phyloP scores from a whole-genome alignment of 1,284 basidiomycete genomes.

The Amylostereum areolatum region DNA sequence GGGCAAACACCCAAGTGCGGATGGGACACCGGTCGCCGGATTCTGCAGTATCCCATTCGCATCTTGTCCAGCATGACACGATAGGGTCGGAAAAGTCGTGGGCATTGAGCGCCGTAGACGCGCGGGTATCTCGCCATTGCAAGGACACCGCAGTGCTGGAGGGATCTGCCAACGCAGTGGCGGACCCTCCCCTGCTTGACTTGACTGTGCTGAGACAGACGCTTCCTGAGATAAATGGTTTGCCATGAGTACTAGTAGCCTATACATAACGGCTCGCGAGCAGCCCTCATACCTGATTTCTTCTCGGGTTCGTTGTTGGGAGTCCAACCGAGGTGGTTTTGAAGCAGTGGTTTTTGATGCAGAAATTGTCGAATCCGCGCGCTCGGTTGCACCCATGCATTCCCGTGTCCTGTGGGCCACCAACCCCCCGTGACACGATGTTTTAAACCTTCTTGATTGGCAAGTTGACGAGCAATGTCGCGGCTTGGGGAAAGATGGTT shows the following conservation, averaged over 20 bases:
- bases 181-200: too few relatives aligned
- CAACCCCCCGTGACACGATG: constrained; percentile 13
- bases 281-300: too few relatives aligned
- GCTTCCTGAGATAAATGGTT: too few relatives aligned
- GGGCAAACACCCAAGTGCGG: constrained; percentile 7
- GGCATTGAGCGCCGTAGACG: not conserved
- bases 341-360: constrained; percentile 3
- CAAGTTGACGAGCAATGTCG: constrained; percentile 17
- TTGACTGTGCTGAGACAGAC: too few relatives aligned
- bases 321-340: constrained; percentile 6
- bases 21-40: constrained; percentile 3
- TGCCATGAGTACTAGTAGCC: too few relatives aligned
- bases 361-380: constrained; percentile 4
- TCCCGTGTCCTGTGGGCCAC: constrained; percentile 4
- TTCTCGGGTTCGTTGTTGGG: not conserved
- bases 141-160: too few relatives aligned
- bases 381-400: constrained; percentile 9
- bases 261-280: too few relatives aligned
- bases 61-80: not conserved
- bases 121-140: not conserved
- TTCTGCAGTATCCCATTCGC: constrained; percentile 1
- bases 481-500: constrained; percentile 22
- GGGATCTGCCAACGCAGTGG: too few relatives aligned
- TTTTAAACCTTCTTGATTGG: constrained; percentile 13
- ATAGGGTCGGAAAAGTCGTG: not conserved